These are phyloP conservation scores for Tuber borchii DNA, from an alignment of 495 filamentous ascomycete species.

Conservation along the genomic window DNA sequence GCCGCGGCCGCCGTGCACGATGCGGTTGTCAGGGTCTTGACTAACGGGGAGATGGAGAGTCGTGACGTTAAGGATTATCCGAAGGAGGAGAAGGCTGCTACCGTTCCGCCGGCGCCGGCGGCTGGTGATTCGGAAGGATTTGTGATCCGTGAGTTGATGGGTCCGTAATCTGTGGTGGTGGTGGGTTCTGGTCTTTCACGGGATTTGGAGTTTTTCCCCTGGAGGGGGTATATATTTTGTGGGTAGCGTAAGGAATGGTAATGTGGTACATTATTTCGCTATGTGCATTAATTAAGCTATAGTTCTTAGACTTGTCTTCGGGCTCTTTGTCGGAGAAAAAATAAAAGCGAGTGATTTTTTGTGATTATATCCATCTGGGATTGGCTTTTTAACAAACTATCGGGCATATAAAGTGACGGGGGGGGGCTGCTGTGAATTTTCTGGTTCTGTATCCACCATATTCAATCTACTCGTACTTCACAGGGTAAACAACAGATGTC, in stretches of 20 bases:
- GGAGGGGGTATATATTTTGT: not conserved
- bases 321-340: not conserved
- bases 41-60: not conserved
- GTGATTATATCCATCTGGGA: not conserved
- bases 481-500: too few species aligned
- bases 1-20: not conserved
- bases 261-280: not conserved
- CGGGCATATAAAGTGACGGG: not conserved
- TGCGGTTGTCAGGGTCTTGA: not conserved
- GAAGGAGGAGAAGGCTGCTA: not conserved
- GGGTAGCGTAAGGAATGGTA: not conserved
- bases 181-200: not conserved
- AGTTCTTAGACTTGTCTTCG: not conserved
- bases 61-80: not conserved
- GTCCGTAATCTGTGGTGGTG: not conserved
- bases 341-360: not conserved
- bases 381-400: not conserved
- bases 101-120: not conserved
- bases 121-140: not conserved
- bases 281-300: not conserved
- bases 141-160: not conserved
- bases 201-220: too few species aligned
- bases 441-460: too few species aligned
- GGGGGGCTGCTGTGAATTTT: too few species aligned
- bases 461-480: too few species aligned